Conservation (phyloP, 2,329 filamentous ascomycete species). For the Zymoseptoria brevis region DNA sequence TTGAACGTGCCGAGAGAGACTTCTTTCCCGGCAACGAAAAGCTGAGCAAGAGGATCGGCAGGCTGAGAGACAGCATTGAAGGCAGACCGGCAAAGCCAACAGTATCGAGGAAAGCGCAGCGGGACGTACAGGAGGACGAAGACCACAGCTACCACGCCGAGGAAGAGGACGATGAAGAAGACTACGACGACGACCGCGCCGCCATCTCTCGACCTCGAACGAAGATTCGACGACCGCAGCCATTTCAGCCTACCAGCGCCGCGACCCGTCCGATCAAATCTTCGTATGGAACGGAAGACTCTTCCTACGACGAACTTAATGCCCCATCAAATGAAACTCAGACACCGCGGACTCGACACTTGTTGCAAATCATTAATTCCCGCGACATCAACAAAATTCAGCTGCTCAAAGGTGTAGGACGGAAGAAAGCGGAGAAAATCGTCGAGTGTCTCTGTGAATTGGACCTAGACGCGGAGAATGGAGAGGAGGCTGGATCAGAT, state of each 20-base stretch:
- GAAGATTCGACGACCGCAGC: conserved; percentile 27
- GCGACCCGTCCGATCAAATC: not conserved
- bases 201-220: conserved; percentile 28
- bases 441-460: conserved; percentile 42
- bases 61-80: conserved; percentile 44
- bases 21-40: conserved; percentile 83
- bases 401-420: conserved; percentile 60
- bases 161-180: conserved; percentile 29
- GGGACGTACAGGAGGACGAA: conserved; percentile 13
- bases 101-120: conserved; percentile 5
- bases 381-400: conserved; percentile 59
- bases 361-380: conserved; percentile 67
- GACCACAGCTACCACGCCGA: conserved; percentile 40
- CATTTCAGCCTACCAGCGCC: not conserved
- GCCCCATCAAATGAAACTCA: conserved; percentile 29
- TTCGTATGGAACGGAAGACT: not conserved
- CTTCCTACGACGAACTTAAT: not conserved
- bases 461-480: conserved; percentile 31
- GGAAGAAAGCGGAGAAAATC: conserved; percentile 58
- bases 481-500: conserved; percentile 32
- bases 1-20: conserved; percentile 67
- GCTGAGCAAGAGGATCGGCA: conserved; percentile 50
- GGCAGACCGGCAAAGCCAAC: conserved; percentile 29
- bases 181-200: conserved; percentile 24
- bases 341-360: conserved; percentile 52